These are phyloP conservation scores for Sphagnum magellanicum DNA, from an alignment of 228 moss, liverwort and hornwort genomes.

Conservation along the genomic window DNA sequence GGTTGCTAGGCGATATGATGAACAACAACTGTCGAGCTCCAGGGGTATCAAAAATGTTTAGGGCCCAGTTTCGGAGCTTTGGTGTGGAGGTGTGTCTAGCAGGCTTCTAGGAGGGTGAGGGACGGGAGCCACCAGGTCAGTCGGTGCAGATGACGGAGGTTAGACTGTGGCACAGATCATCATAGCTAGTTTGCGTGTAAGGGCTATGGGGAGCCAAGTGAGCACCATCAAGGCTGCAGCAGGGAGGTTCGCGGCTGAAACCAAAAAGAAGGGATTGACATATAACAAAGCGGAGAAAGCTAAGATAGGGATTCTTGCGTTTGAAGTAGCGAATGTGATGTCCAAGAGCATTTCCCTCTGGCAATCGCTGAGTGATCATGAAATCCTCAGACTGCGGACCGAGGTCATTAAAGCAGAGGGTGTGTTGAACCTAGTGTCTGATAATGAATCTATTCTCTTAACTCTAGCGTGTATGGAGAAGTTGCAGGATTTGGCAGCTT, in stretches of 20 bases:
- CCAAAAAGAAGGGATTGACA: conserved; percentile 33
- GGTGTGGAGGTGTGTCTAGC: too few species aligned
- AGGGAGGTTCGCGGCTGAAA: conserved; percentile 57
- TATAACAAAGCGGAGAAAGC: conserved; percentile 52
- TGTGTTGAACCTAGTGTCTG: conserved; percentile 84
- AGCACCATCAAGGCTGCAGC: conserved; percentile 87
- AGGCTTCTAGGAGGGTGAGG: too few species aligned
- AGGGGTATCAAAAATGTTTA: too few species aligned
- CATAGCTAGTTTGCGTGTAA: neutral
- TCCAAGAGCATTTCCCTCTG: conserved; percentile 92
- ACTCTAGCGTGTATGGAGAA: conserved; percentile 98
- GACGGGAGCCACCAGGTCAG: too few species aligned
- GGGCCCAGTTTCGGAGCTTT: too few species aligned
- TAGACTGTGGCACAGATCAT: neutral
- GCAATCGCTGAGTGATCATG: conserved; percentile 94
- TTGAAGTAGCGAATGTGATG: conserved; percentile 98
- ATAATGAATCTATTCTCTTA: conserved; percentile 83
- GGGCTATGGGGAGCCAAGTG: conserved; percentile 90
- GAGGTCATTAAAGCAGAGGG: conserved; percentile 96
- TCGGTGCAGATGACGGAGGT: neutral
- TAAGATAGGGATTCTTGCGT: conserved; percentile 88
- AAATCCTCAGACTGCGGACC: conserved; percentile 86
- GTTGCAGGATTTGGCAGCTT: conserved; percentile 91
- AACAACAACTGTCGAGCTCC: too few species aligned
- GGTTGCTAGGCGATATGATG: too few species aligned